These are phyloP conservation scores for Kodamaea laetipori DNA, from an alignment of 805 yeast genomes.

Conservation along the genomic window DNA sequence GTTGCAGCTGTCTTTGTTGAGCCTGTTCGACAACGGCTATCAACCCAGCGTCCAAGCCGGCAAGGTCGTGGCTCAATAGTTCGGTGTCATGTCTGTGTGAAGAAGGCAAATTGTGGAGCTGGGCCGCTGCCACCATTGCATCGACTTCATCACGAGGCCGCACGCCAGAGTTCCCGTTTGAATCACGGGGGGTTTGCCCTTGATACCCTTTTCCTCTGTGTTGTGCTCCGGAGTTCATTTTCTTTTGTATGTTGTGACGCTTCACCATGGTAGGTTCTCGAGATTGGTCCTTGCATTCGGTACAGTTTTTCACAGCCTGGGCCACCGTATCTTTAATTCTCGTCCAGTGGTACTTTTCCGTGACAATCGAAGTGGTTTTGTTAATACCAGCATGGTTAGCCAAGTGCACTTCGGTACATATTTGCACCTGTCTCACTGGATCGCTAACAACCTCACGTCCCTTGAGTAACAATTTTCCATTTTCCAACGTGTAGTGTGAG, in stretches of 20 bases:
- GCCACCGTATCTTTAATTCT: conserved; percentile 87
- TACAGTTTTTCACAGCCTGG: conserved; percentile 73
- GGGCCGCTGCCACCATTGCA: conserved; percentile 36
- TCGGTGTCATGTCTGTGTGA: conserved; percentile 30
- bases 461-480: conserved; percentile 74
- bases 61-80: conserved; percentile 42
- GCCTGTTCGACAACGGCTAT: conserved; percentile 65
- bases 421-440: conserved; percentile 69
- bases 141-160: conserved; percentile 34
- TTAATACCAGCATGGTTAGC: conserved; percentile 84
- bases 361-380: conserved; percentile 74
- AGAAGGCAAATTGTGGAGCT: conserved; percentile 27
- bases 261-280: conserved; percentile 23
- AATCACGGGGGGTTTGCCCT: conserved; percentile 15
- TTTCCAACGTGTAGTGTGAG: conserved; percentile 68
- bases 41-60: conserved; percentile 47
- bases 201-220: conserved; percentile 18
- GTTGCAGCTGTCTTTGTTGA: conserved; percentile 33
- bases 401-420: conserved; percentile 71
- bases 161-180: conserved; percentile 24
- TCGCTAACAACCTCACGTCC: conserved; percentile 84
- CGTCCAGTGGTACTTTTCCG: conserved; percentile 88
- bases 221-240: conserved; percentile 12
- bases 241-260: conserved; percentile 21
- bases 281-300: conserved; percentile 62